Percentiles rank a stretch among this genome's conserved stretches.
phyloP scores from a whole-genome alignment of 345 rosid species.

The Syzygium jambos region DNA sequence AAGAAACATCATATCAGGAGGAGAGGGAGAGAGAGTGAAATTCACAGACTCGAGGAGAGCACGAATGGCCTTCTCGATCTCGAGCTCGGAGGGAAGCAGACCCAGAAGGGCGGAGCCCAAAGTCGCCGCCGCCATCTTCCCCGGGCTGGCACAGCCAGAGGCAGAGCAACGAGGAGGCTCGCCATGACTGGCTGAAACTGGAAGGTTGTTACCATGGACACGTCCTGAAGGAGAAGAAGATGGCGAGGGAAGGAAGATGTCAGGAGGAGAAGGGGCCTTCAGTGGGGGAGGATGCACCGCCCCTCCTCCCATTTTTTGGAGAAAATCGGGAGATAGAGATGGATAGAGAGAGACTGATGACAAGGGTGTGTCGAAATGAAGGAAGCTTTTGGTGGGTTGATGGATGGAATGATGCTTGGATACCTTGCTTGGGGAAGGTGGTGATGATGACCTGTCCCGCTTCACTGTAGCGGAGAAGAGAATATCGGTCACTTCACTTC shows the following conservation, averaged over 20 bases:
- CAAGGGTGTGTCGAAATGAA: neutral
- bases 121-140: conserved; percentile 2
- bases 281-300: conserved; percentile 7
- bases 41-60: conserved; percentile 31
- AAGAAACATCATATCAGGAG: neutral
- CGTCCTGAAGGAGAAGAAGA: neutral
- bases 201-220: neutral
- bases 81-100: conserved; percentile 24
- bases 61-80: conserved; percentile 32
- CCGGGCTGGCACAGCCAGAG: neutral
- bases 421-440: no score
- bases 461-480: neutral
- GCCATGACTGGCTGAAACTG: conserved; percentile 3
- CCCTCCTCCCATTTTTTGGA: conserved; percentile 15
- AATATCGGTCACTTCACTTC: neutral
- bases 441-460: neutral
- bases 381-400: neutral
- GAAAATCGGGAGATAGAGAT: neutral
- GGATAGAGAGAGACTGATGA: neutral
- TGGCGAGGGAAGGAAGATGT: neutral
- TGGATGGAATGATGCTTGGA: neutral
- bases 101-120: conserved; percentile 4
- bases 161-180: conserved; percentile 1
- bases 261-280: neutral
- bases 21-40: neutral